A percentile compares a stretch with the other conserved stretches of the same genome.
These are phyloP conservation scores for Cadophora sp. DNA, from an alignment of 2,329 filamentous ascomycete genomes.

Conservation along the genomic window DNA sequence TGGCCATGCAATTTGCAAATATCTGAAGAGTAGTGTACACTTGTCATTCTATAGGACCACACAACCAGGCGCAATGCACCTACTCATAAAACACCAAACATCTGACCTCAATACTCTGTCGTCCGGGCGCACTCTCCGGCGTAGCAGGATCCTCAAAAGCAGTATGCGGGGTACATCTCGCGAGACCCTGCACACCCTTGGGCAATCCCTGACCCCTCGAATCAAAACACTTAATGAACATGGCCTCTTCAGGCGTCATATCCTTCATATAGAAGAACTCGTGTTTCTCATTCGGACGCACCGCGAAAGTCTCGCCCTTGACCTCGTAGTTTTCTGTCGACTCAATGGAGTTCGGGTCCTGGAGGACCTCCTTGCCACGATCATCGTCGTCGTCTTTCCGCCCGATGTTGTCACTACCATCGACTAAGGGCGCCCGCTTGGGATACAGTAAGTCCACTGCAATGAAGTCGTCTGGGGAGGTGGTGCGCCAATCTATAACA, in stretches of 20 bases:
- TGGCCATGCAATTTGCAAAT: too few species aligned
- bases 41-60: not conserved
- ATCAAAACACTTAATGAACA: conserved; percentile 33
- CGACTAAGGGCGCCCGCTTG: conserved; percentile 45
- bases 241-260: conserved; percentile 55
- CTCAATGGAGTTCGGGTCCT: conserved; percentile 52
- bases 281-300: conserved; percentile 63
- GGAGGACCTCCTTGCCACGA: conserved; percentile 53
- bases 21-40: not conserved
- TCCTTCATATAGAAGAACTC: conserved; percentile 71
- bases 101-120: conserved; percentile 32
- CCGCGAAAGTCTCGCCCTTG: conserved; percentile 67
- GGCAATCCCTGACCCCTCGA: conserved; percentile 25
- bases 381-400: conserved; percentile 60
- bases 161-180: conserved; percentile 29
- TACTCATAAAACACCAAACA: conserved; percentile 32
- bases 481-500: conserved; percentile 61
- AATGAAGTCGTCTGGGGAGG: conserved; percentile 69
- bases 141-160: conserved; percentile 29
- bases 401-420: not conserved
- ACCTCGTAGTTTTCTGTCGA: conserved; percentile 67
- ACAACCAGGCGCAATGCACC: not conserved
- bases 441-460: conserved; percentile 78
- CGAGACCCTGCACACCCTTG: conserved; percentile 23
- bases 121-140: conserved; percentile 22